phyloP scores from a whole-genome alignment of 768 basidiomycete genomes.

The Crassisporium funariophilum region DNA sequence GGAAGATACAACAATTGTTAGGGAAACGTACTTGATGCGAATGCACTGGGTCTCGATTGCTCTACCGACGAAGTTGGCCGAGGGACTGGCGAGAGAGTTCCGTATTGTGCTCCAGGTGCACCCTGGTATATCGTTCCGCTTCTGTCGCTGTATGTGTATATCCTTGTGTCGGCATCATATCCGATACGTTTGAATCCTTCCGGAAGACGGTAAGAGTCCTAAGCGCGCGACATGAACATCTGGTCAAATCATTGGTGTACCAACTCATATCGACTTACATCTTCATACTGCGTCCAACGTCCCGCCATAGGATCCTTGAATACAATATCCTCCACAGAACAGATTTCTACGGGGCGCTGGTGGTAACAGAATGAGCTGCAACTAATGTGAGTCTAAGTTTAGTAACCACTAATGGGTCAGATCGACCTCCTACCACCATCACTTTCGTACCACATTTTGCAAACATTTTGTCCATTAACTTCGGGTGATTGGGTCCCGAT shows the following conservation, averaged over 20 bases:
- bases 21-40: conserved; percentile 25
- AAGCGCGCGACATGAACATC: not conserved
- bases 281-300: no score
- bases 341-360: no score
- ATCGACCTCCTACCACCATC: no score
- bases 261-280: not conserved
- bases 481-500: no score
- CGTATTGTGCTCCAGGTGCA: conserved; percentile 47
- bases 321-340: no score
- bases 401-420: no score
- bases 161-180: conserved; percentile 55
- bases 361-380: no score
- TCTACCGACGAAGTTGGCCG: conserved; percentile 11
- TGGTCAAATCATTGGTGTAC: not conserved
- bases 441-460: no score
- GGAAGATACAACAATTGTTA: conserved; percentile 1
- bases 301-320: no score
- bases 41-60: conserved; percentile 22
- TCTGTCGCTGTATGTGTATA: conserved; percentile 51
- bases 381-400: no score
- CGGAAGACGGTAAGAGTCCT: conserved; percentile 44
- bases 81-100: conserved; percentile 40
- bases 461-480: no score
- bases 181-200: conserved; percentile 51
- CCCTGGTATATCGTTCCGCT: conserved; percentile 47